Evolutionary conservation across 768 basidiomycete species (phyloP).

Genomic region (Lactarius tabidus): DNA sequence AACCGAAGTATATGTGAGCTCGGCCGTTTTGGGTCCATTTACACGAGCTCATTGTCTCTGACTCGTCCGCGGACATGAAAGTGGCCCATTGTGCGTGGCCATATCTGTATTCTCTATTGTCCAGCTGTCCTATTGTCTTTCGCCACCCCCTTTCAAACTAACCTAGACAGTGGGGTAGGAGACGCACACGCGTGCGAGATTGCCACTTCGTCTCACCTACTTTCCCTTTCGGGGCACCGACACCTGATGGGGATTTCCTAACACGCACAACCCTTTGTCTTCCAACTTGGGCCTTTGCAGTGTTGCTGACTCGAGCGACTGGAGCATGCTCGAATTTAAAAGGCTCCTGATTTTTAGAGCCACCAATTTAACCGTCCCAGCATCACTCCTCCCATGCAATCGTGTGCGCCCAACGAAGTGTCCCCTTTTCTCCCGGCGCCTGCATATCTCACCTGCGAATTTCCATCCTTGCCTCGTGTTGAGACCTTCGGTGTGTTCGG

Average conservation of each 20-base stretch:
- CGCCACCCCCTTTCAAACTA: neutral
- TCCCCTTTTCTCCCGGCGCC: neutral
- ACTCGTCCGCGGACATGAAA: neutral
- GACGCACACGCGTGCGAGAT: neutral
- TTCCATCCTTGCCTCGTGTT: neutral
- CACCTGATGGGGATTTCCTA: conserved; percentile 18
- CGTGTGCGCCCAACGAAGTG: neutral
- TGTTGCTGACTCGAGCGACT: neutral
- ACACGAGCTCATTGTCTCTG: neutral
- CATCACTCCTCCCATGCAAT: neutral
- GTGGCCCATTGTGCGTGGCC: neutral
- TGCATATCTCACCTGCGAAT: neutral
- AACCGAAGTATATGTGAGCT: neutral
- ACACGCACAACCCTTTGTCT: conserved; percentile 18
- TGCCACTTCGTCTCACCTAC: neutral
- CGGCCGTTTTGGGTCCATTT: neutral
- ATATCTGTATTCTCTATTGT: conserved; percentile 10
- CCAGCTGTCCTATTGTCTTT: conserved; percentile 12
- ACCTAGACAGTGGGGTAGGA: conserved; percentile 1
- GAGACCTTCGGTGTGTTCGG: neutral
- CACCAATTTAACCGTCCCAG: neutral
- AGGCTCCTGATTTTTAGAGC: conserved; percentile 3
- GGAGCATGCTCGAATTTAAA: conserved; percentile 6
- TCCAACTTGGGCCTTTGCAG: conserved; percentile 10
- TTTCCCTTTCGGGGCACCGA: conserved; percentile 8